phyloP scores from a whole-genome alignment of 805 yeast genomes.

The Candida caryicola region DNA sequence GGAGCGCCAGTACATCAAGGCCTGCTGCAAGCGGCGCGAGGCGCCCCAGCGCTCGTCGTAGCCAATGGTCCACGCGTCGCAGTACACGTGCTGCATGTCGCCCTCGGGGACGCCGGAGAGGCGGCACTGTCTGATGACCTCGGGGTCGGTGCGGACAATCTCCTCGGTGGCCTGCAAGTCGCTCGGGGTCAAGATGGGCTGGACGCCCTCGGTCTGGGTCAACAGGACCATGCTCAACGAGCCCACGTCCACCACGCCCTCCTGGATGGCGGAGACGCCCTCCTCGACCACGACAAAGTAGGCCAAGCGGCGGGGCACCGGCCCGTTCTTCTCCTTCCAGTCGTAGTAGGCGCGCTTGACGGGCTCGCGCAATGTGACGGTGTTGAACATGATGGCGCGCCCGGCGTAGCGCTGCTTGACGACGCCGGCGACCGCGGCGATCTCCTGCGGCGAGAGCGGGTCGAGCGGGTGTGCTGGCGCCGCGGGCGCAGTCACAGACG shows the following conservation, averaged over 20 bases:
- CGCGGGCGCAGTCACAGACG: slow-evolving; percentile 52
- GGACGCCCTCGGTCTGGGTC: slow-evolving; percentile 55
- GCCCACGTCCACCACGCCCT: slow-evolving; percentile 64
- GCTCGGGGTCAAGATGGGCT: slow-evolving; percentile 71
- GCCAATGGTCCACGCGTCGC: slow-evolving; percentile 71
- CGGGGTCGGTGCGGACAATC: slow-evolving; percentile 66
- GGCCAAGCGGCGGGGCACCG: slow-evolving; percentile 67
- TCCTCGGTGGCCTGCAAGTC: slow-evolving; percentile 64
- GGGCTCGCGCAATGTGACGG: slow-evolving; percentile 71
- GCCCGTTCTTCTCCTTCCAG: slow-evolving; percentile 62
- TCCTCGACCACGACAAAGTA: slow-evolving; percentile 60
- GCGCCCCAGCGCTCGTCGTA: slow-evolving; percentile 79
- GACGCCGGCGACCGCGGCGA: slow-evolving; percentile 52
- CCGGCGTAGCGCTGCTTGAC: slow-evolving; percentile 50
- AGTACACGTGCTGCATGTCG: slow-evolving; percentile 59
- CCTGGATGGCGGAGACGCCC: slow-evolving; percentile 62
- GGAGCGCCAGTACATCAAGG: slow-evolving; percentile 72
- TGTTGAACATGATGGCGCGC: slow-evolving; percentile 54
- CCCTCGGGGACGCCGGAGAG: slow-evolving; percentile 63
- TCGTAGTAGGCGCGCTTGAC: slow-evolving; percentile 57
- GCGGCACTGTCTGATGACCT: slow-evolving; percentile 69
- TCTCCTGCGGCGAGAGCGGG: slow-evolving; percentile 65
- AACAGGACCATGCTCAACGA: slow-evolving; percentile 46
- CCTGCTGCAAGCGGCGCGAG: slow-evolving; percentile 72
- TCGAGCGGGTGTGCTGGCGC: slow-evolving; percentile 66